These are phyloP conservation scores for Entomophthora muscae DNA, from an alignment of 371 early-diverging fungal species.

Conservation along the genomic window DNA sequence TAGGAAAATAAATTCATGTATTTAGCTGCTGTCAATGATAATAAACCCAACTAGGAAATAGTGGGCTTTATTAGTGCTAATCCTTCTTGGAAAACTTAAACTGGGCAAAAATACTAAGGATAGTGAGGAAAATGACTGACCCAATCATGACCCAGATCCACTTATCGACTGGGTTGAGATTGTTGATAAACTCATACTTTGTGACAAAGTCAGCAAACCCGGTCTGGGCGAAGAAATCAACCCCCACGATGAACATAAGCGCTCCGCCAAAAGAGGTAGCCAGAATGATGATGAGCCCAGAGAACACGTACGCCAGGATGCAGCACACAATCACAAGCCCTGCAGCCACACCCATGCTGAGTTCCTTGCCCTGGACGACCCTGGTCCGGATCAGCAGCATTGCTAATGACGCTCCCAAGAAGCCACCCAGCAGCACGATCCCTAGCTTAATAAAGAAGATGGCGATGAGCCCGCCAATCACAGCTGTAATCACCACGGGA, in stretches of 20 bases:
- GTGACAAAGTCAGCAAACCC: conserved; percentile 21
- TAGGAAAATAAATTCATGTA: too few species aligned
- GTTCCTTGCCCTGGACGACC: neutral
- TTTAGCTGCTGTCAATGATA: too few species aligned
- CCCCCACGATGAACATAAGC: conserved; percentile 30
- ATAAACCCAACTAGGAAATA: too few species aligned
- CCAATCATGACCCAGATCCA: neutral
- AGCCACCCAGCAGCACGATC: neutral
- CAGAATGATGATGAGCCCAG: conserved; percentile 25
- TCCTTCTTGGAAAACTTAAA: neutral
- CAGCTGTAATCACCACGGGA: neutral
- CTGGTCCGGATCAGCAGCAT: neutral
- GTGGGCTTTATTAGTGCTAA: too few species aligned
- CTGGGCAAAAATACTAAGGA: neutral
- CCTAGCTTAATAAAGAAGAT: neutral
- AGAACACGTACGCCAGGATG: conserved; percentile 28
- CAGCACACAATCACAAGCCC: conserved; percentile 23
- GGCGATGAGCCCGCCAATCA: neutral
- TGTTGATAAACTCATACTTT: neutral
- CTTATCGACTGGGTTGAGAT: neutral
- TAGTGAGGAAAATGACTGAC: neutral
- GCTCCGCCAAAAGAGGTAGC: conserved; percentile 33
- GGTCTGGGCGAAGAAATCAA: conserved; percentile 32
- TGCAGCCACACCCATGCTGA: neutral
- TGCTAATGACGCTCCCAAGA: neutral